Base-by-base conservation (phyloP, 108 stramenopile species). In the Seminavis robusta region DNA sequence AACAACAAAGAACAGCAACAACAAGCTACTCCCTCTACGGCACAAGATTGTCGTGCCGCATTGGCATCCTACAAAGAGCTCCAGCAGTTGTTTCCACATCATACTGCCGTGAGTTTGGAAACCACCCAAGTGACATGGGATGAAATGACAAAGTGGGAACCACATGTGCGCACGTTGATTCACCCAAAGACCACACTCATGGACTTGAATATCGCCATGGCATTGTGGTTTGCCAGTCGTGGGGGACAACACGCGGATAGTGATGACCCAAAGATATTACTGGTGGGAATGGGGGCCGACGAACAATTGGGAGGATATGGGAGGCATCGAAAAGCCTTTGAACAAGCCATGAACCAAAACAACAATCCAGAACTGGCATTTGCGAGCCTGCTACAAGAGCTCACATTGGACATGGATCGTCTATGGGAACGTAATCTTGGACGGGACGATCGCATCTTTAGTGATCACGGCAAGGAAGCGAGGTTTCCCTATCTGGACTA, bases 301-400 rank as follows among this genome's bases (percentile, higher is more conserved):
- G 98, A 99, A 63, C 92, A 83, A 57, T 56, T 97, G 52, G 98
- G 82, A 31, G 98, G 98, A 1, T 99, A 99, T 76, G 94, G 94
- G 36, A 73, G 98, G 16, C 98, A 99, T 55, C 77, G 94, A 31
- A 85, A 86, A 31, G 94, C 91, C 15, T 94, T 71, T 65, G 51
- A 63, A 42, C 60, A 64, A 25, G 92, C 82, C 36, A 91, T 92
- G 32, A 76, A 79, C 53, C 63, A 60, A 26, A 70, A 62, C 23
- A n/a, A n/a, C n/a, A n/a, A n/a, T n/a, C n/a, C n/a, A n/a, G n/a
- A n/a, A n/a, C n/a, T n/a, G n/a, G n/a, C n/a, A n/a, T n/a, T n/a
- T n/a, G n/a, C n/a, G n/a, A n/a, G n/a, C n/a, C 73, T 99, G 6
- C 65, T 36, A 19, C 39, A 36, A 1, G 98, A 98, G 77, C 63